Evolutionary conservation across 2,329 filamentous ascomycete species (phyloP).

Genomic region (Furcasterigmium furcatum): DNA sequence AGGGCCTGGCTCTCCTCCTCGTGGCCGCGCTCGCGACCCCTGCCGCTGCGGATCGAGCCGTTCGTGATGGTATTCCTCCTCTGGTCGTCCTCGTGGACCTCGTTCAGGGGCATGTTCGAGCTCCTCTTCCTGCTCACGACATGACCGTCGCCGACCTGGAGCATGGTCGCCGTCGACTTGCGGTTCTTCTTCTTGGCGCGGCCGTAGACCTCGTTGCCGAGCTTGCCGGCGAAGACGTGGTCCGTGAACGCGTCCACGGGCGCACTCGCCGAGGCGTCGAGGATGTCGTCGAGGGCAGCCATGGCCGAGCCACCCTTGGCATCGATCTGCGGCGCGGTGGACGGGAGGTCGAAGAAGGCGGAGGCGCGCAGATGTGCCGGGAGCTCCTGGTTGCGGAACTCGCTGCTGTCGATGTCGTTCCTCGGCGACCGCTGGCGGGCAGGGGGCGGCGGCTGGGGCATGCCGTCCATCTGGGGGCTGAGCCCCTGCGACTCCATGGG

Average conservation of each 20-base stretch:
- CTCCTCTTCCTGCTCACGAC: conserved; percentile 39
- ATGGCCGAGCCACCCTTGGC: conserved; percentile 79
- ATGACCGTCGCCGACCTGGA: conserved; percentile 3
- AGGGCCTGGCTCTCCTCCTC: conserved; percentile 19
- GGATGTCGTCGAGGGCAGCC: conserved; percentile 83
- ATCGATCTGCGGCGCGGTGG: conserved; percentile 48
- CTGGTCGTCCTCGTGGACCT: conserved; percentile 23
- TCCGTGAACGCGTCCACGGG: conserved; percentile 91
- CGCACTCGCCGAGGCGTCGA: conserved; percentile 83
- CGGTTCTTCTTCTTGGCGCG: conserved; percentile 40
- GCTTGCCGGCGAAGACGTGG: conserved; percentile 74
- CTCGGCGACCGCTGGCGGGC: conserved; percentile 24
- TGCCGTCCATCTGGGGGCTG: not conserved
- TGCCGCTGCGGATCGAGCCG: not conserved
- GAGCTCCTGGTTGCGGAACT: conserved; percentile 36
- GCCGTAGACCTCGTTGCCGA: conserved; percentile 75
- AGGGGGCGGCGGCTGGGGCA: conserved; percentile 7
- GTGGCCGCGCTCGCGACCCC: conserved; percentile 5
- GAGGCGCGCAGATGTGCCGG: conserved; percentile 88
- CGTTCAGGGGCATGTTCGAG: conserved; percentile 46
- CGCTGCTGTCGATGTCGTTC: conserved; percentile 24
- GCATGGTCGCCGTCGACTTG: conserved; percentile 26
- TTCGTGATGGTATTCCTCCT: conserved; percentile 9
- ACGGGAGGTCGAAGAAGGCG: conserved; percentile 78
- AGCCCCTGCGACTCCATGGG: conserved; percentile 2